Evolutionary conservation across 345 rosid genomes (phyloP).

Genomic region (Cochlearia excelsa): DNA sequence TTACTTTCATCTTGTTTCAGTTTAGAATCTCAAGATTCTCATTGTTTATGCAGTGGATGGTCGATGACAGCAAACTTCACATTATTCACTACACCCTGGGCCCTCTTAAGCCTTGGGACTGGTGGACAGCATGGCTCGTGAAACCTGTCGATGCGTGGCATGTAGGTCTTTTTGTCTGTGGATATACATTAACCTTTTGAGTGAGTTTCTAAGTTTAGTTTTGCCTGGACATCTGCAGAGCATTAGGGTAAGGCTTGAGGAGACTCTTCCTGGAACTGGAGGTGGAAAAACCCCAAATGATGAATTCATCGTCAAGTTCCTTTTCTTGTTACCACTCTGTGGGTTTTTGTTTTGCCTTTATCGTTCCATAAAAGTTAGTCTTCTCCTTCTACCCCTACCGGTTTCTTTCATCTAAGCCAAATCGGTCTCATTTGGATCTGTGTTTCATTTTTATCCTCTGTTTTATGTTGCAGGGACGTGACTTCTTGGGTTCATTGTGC

Average conservation of each 20-base stretch:
- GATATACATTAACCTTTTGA: constrained; percentile 10
- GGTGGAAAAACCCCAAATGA: constrained; percentile 78
- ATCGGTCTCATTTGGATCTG: constrained; percentile 9
- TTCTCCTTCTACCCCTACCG: neutral
- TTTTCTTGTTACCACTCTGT: constrained; percentile 66
- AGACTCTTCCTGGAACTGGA: constrained; percentile 67
- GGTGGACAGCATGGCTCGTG: constrained; percentile 97
- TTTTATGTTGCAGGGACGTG: constrained; percentile 51
- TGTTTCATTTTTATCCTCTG: constrained; percentile 2
- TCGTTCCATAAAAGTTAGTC: constrained; percentile 29
- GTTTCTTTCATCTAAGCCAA: constrained; percentile 9
- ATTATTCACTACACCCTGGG: constrained; percentile 96
- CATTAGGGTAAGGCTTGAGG: constrained; percentile 34
- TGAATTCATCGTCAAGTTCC: constrained; percentile 63
- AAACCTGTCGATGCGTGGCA: constrained; percentile 98
- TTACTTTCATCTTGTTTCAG: constrained; percentile 6
- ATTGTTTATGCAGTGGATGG: constrained; percentile 87
- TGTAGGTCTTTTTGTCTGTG: constrained; percentile 40
- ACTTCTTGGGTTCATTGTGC: constrained; percentile 42
- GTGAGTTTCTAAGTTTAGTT: constrained; percentile 10
- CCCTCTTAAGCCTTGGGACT: constrained; percentile 96
- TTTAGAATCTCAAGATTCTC: constrained; percentile 24
- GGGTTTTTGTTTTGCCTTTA: constrained; percentile 42
- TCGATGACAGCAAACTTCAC: constrained; percentile 76
- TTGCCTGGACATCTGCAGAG: constrained; percentile 42